These are phyloP conservation scores for Lecanicillium sp. DNA, from an alignment of 2,329 filamentous ascomycete species.

Conservation along the genomic window DNA sequence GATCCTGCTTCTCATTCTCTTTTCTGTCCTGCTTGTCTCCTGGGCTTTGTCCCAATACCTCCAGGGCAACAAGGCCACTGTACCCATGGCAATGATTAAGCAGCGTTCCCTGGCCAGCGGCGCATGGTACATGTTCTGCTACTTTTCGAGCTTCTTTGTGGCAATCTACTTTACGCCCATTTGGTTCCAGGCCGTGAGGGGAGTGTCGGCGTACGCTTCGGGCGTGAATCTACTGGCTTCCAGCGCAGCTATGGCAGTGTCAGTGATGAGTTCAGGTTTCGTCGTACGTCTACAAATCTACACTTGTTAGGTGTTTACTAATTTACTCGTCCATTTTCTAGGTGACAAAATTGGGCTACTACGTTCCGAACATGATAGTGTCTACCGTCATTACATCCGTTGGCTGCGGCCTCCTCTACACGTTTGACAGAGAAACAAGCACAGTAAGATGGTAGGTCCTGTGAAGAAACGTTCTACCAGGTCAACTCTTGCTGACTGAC, in stretches of 20 bases:
- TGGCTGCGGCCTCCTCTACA: conserved; percentile 12
- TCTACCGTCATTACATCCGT: conserved; percentile 10
- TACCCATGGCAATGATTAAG: conserved; percentile 61
- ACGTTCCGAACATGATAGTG: conserved; percentile 15
- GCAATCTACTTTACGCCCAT: conserved; percentile 29
- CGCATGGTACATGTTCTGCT: conserved; percentile 24
- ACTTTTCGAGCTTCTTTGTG: conserved; percentile 23
- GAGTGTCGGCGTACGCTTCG: conserved; percentile 13
- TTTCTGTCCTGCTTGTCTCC: conserved; percentile 30
- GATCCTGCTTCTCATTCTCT: conserved; percentile 36
- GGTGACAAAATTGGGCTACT: conserved; percentile 15
- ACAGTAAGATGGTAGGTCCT: conserved; percentile 8
- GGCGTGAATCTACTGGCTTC: conserved; percentile 10
- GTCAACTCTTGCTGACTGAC: neutral
- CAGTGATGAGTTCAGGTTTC: neutral
- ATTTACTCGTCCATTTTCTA: neutral
- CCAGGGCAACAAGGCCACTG: conserved; percentile 28
- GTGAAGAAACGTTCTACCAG: neutral
- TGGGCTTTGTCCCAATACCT: conserved; percentile 33
- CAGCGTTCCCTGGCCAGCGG: conserved; percentile 69
- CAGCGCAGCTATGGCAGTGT: neutral
- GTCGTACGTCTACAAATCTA: neutral
- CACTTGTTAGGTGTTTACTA: neutral
- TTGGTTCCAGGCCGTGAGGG: conserved; percentile 39
- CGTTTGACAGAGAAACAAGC: conserved; percentile 6